These are phyloP conservation scores for Spironucleus salmonicida DNA, from an alignment of 208 protist species.

Conservation along the genomic window DNA sequence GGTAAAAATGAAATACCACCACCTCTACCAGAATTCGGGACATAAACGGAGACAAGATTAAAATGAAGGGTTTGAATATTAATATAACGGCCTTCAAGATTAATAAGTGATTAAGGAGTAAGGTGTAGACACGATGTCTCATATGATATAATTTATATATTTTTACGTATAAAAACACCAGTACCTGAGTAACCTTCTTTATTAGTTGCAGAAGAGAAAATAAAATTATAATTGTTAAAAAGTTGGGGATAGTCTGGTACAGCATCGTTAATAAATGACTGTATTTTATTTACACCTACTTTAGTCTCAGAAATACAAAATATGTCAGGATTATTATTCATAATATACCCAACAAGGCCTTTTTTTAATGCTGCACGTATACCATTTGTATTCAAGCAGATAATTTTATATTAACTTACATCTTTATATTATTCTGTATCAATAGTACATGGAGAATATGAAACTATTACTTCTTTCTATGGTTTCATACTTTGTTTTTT, in stretches of 20 bases:
- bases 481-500: no score
- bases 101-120: background rate
- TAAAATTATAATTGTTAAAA: background rate
- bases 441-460: no score
- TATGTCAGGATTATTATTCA: background rate
- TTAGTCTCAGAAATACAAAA: background rate
- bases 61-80: background rate
- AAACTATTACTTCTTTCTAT: no score
- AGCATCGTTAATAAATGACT: background rate
- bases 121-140: background rate
- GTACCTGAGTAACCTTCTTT: background rate
- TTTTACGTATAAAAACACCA: background rate
- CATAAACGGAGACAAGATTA: background rate
- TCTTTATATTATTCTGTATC: no score
- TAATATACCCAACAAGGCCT: background rate
- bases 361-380: background rate
- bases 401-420: no score
- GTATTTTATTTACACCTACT: background rate
- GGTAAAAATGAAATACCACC: background rate
- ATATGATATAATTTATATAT: background rate
- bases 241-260: background rate
- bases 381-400: background rate
- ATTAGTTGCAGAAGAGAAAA: background rate
- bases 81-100: background rate
- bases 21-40: background rate